Evolutionary conservation across 352 stramenopile species (phyloP), one percentile per base, ranked within the genome.

Genomic region (Pythium phragmitis): DNA sequence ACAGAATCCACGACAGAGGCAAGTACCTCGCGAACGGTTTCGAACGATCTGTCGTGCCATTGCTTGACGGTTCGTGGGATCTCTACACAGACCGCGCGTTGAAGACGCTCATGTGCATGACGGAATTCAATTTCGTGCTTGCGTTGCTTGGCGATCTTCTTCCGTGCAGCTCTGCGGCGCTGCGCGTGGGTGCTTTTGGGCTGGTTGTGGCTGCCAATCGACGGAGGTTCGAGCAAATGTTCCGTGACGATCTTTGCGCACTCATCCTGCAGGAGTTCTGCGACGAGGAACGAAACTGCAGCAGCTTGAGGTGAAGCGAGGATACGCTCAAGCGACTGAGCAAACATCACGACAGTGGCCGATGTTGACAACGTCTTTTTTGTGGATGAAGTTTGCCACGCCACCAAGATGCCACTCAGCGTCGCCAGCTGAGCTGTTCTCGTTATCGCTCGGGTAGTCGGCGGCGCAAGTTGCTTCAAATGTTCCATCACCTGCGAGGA

Each of bases 231-330:
- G 16, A 51, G 8, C 16, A 92, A 33, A 28, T 70, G 79, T 34
- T 89, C 80, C 17, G 68, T 79, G n/a, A 95, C 60, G 12, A 92
- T 57, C n/a, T 77, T 46, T 2, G 84, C 87, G 34, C 82, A 92
- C 30, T 88, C 73, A 7, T 79, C 84, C 66, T 95, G 87, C 14
- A 95, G 50, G 21, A 89, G 60, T 56, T 93, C 87, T 4, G 82
- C 82, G 12, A 91, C 57, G n/a, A 95, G 64, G 12, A 95, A 66
- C 41, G 80, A 76, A 12, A 93, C 66, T 4, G 87, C 70, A 17
- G 76, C 74, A 3, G 73, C 63, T 68, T 95, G 80, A 14, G 86
- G 84, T 16, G 54, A 65, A 3, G 9, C 13, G 9, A 67, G 39
- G 13, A 67, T 52, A 12, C 67, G 26, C 4, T 39, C 45, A 4